Base-by-base conservation (phyloP, 2,329 filamentous ascomycete species). In the Orbilia blumenaviensis region DNA sequence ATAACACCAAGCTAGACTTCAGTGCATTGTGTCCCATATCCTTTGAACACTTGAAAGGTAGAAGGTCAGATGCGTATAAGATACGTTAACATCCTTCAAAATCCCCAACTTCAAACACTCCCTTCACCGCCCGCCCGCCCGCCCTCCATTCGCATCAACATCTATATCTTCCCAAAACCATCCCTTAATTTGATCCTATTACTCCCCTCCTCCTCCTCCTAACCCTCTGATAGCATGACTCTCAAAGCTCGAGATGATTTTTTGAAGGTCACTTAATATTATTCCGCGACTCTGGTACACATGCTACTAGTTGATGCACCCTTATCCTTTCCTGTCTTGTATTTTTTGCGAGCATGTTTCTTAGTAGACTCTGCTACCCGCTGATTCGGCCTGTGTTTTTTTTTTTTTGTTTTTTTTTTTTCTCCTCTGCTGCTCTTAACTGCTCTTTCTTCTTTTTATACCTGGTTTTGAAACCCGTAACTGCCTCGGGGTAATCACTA, bases 321-420 rank as follows among this genome's bases (percentile, higher is more conserved):
- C 12, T 36, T 42, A 38, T 42, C 48, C 42, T 60, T 50, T 63
- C 25, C 16, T 62, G 63, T 68, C 71, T 48, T 63, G 71, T 68
- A 75, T 21, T 52, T 63, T 68, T 75, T 75, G 71, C 71, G 71
- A 75, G 71, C 71, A 68, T 68, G 63, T 64, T 60, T 23, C 25
- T 41, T 48, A 38, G 63, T 75, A 68, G 71, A 67, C 63, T 42
- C 25, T 44, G 34, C 23, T 9, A 41, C 44, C 27, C 25, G 18
- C 18, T 56, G 10, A 38, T 56, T 18, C 10, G 52, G 52, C 10
- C n/a, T 38, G 12, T 38, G 6, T 14, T 41, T 44, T 44, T 32
- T 32, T 54, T 54, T 42, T 34, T 32, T 38, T 27, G 6, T 14
- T 41, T 44, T 44, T 32, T 32, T 54, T 54, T 42, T 34, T 32